These are phyloP conservation scores for Luffa aegyptiaca DNA, from an alignment of 306 rosid genomes.

Conservation along the genomic window DNA sequence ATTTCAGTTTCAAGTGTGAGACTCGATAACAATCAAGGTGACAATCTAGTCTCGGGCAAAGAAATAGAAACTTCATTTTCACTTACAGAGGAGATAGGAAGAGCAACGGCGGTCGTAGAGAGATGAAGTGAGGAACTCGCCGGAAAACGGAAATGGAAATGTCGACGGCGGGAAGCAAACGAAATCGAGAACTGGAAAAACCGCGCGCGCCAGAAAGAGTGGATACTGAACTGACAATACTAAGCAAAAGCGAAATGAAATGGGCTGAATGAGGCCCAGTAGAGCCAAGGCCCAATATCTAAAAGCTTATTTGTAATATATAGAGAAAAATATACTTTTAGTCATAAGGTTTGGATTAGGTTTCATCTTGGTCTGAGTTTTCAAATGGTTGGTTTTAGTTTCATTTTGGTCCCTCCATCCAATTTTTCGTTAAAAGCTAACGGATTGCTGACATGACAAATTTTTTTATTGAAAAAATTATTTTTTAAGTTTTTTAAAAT, in stretches of 20 bases:
- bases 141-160: not conserved
- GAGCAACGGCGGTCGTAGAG: not conserved
- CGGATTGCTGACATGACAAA: too few relatives aligned
- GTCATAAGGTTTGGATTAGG: too few relatives aligned
- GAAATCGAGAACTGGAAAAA: not conserved
- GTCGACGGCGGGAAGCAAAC: slow-evolving; percentile 3
- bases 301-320: too few relatives aligned
- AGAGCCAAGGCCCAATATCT: not conserved
- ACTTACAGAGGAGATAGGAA: not conserved
- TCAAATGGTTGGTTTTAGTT: too few relatives aligned
- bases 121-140: not conserved
- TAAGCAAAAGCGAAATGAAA: not conserved
- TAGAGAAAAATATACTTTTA: too few relatives aligned
- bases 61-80: not conserved
- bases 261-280: not conserved
- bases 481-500: too few relatives aligned
- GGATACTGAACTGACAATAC: not conserved
- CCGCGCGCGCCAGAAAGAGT: not conserved
- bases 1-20: not conserved
- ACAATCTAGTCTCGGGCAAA: not conserved
- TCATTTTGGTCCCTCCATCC: too few relatives aligned
- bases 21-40: not conserved
- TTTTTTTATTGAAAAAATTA: too few relatives aligned
- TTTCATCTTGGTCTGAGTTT: too few relatives aligned
- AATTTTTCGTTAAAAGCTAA: too few relatives aligned